A percentile compares a stretch with the other conserved stretches of the same genome.
These are phyloP conservation scores for Mesotaenium endlicherianum DNA, from an alignment of 139 green algal species.

Conservation along the genomic window DNA sequence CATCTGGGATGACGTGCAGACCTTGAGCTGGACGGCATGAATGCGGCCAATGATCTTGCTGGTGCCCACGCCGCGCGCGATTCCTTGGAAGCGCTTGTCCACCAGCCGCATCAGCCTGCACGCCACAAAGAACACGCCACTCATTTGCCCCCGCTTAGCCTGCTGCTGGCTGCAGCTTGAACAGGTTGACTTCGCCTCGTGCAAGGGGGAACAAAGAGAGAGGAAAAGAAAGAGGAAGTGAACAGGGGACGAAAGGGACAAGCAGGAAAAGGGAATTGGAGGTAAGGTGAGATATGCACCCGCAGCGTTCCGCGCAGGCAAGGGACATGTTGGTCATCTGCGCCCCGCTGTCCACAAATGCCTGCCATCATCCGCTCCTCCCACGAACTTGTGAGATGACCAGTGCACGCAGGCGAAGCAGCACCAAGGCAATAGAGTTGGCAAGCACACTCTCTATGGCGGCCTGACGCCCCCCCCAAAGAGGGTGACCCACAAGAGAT, in stretches of 20 bases:
- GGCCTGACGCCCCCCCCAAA: no score
- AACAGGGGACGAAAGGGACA: no score
- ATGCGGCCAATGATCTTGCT: slow-evolving; percentile 85
- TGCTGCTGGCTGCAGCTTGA: no score
- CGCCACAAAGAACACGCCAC: no score
- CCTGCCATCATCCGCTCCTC: background rate
- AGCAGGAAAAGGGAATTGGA: background rate
- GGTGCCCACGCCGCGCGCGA: slow-evolving; percentile 84
- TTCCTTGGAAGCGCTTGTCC: slow-evolving; percentile 84
- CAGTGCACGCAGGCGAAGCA: background rate
- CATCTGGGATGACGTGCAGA: no score
- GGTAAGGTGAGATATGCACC: background rate
- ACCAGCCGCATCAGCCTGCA: slow-evolving; percentile 79
- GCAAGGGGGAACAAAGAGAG: no score
- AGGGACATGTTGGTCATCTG: slow-evolving; percentile 64
- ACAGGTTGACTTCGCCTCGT: no score
- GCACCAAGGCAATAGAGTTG: background rate
- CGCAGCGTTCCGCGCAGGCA: slow-evolving; percentile 48
- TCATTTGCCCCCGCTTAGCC: no score
- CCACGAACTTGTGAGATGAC: background rate
- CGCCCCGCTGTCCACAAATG: slow-evolving; percentile 70
- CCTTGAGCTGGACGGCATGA: slow-evolving; percentile 76
- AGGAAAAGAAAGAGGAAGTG: no score
- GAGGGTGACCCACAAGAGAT: no score
- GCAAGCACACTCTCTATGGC: no score